Base-by-base conservation (phyloP, 805 yeast genomes). In the Hanseniaspora jakobsenii region DNA sequence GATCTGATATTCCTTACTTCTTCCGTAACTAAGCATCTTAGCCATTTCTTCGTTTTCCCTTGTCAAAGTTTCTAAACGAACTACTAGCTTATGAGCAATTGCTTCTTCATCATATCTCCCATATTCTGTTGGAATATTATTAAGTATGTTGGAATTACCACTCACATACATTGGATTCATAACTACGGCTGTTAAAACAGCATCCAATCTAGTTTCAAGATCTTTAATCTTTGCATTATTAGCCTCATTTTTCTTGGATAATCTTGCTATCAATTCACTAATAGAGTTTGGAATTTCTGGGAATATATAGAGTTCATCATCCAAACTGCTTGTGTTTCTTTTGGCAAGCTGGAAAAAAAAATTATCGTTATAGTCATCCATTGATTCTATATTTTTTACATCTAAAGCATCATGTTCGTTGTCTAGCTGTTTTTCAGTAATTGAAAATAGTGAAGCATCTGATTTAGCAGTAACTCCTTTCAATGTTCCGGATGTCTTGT, bases 81-180 rank as follows among this genome's bases (percentile, higher is more conserved):
- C 68, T 31, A 83, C 66, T 48, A 82, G 73, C 53, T 78, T 77
- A 55, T 83, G 91, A 12, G 87, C 76, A 37, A 81, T 62, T 45
- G 81, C 86, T 53, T 81, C 77, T 40, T 75, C 79, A 53, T 83
- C 93, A 56, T 73, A 79, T 47, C 78, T 66, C 2, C 85, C 86
- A 47, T 66, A 61, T 27, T 66, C 65, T 2, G 76, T 73, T 18
- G 65, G 58, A 2, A 63, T 50, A 42, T 69, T 71, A 9, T 63
- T 56, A 14, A 44, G 5, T 3, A 31, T 17, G 29, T 22, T 32
- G 5, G 13, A 32, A 29, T 41, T 34, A 8, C 38, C 44, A 34
- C 12, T 32, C 12, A 38, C 26, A 26, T 39, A 23, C 48, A 41
- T 44, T 4, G 79, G 78, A 48, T 70, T 70, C 41, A 73, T 52